These are phyloP conservation scores for Golubevia sp. DNA, from an alignment of 1,284 basidiomycete genomes.

Conservation along the genomic window DNA sequence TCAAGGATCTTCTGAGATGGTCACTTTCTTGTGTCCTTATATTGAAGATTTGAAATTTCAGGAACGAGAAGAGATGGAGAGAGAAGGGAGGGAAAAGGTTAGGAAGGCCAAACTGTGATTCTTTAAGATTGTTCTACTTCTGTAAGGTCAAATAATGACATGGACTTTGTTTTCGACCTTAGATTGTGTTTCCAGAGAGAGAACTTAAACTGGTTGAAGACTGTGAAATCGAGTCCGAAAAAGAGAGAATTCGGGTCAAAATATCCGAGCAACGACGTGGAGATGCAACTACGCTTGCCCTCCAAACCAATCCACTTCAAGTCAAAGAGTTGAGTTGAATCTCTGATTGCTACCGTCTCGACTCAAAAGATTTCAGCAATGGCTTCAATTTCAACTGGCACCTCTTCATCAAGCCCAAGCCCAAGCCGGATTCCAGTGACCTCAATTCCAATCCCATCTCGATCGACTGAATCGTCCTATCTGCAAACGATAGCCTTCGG, in stretches of 20 bases:
- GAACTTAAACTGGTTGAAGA: no score
- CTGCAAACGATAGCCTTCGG: conserved; percentile 31
- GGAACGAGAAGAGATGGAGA: neutral
- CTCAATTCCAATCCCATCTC: conserved; percentile 26
- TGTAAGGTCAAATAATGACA: no score
- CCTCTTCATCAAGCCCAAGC: neutral
- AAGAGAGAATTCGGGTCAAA: no score
- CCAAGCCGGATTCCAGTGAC: neutral
- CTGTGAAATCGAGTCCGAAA: no score
- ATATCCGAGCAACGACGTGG: no score
- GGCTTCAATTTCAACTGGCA: neutral
- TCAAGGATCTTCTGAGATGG: neutral
- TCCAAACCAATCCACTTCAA: neutral
- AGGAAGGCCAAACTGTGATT: no score
- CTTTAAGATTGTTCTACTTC: no score
- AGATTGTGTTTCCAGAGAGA: no score
- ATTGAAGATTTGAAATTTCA: neutral
- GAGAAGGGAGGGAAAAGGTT: no score
- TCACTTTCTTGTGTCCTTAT: neutral
- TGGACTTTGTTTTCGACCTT: neutral
- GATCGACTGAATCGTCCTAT: conserved; percentile 12
- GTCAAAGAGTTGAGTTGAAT: neutral
- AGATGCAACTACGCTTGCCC: neutral
- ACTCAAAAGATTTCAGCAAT: neutral
- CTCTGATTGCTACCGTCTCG: neutral